Conservation (phyloP, 2,329 filamentous ascomycete genomes). For the Fusarium globosum region DNA sequence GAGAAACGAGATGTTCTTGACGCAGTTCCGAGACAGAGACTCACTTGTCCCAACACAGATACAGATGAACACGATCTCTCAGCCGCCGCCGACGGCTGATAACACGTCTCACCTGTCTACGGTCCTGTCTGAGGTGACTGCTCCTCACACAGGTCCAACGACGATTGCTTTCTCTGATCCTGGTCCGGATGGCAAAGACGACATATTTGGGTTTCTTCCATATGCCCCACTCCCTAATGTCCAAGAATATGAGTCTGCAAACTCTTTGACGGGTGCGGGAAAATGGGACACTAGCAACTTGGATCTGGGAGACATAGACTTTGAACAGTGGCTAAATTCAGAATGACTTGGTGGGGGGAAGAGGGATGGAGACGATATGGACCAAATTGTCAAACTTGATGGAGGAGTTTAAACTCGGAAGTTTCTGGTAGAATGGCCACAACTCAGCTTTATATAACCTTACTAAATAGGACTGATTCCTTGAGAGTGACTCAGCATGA, state of each 20-base stretch:
- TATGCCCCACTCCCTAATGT: background rate
- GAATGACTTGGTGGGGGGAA: rapidly evolving
- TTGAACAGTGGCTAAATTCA: background rate
- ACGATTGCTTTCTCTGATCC: background rate
- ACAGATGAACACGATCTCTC: background rate
- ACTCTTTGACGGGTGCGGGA: background rate
- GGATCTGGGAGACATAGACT: background rate
- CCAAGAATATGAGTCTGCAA: background rate
- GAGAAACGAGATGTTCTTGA: background rate
- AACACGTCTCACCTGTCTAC: background rate
- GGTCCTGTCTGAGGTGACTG: background rate
- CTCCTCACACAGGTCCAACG: background rate
- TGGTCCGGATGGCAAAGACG: background rate
- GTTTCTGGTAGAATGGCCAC: background rate
- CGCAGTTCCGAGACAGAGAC: background rate
- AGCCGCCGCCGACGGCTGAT: background rate
- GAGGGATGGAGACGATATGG: rapidly evolving
- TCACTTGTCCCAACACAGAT: background rate
- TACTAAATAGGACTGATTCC: background rate
- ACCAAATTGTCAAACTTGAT: background rate
- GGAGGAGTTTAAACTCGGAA: background rate
- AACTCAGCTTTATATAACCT: background rate
- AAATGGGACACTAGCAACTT: rapidly evolving
- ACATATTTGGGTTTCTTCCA: background rate
- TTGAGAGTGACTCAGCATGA: background rate